Evolutionary conservation across 768 basidiomycete genomes (phyloP).

Genomic region (Coprinellus micaceus): DNA sequence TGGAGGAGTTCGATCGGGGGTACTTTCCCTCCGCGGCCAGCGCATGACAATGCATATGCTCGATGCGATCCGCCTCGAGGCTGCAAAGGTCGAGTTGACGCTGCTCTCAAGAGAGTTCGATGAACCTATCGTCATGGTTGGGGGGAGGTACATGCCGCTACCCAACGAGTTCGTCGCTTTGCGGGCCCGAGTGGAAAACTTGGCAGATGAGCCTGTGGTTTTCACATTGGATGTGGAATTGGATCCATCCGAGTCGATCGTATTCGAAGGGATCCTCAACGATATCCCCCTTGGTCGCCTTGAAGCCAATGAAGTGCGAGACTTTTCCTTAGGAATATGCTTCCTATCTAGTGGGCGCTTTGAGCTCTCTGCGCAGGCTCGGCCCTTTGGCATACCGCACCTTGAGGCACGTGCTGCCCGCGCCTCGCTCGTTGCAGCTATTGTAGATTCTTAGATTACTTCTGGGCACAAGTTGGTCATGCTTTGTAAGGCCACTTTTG

Average conservation of each 20-base stretch:
- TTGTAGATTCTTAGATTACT: background rate
- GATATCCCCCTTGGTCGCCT: conserved; percentile 66
- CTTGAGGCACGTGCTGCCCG: conserved; percentile 34
- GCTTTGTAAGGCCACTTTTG: no score
- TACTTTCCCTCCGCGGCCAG: conserved; percentile 74
- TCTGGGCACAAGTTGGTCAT: no score
- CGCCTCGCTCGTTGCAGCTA: conserved; percentile 28
- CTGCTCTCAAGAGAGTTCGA: conserved; percentile 32
- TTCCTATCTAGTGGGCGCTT: conserved; percentile 74
- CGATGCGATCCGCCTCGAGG: conserved; percentile 67
- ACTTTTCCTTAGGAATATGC: conserved; percentile 57
- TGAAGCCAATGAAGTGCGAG: conserved; percentile 46
- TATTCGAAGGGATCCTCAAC: conserved; percentile 63
- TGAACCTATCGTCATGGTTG: conserved; percentile 24
- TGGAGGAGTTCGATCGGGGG: conserved; percentile 72
- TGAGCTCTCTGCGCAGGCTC: conserved; percentile 44
- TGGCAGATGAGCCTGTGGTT: conserved; percentile 59
- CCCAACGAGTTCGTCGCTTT: conserved; percentile 66
- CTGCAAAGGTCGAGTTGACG: conserved; percentile 55
- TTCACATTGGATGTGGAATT: conserved; percentile 52
- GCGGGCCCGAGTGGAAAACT: conserved; percentile 53
- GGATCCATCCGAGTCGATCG: conserved; percentile 59
- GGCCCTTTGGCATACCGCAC: conserved; percentile 26
- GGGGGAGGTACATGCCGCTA: conserved; percentile 46
- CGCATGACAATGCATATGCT: conserved; percentile 78